Evolutionary conservation across 352 stramenopile species (phyloP).

Genomic region (Globisporangium camurandrum): DNA sequence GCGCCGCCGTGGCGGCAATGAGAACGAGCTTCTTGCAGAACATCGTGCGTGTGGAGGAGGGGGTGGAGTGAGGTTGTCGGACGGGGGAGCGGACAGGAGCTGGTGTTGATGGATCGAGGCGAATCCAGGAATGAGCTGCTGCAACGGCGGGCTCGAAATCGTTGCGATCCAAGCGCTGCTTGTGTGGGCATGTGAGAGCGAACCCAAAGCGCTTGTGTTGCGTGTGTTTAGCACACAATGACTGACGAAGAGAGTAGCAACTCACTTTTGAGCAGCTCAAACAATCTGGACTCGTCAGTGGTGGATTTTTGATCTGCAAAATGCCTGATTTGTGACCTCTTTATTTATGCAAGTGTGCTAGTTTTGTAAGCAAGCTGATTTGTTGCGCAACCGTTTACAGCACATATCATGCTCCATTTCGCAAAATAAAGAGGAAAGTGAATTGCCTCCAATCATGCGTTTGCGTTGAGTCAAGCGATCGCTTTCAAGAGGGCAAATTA

Average conservation of each 20-base stretch:
- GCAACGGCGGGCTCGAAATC: neutral
- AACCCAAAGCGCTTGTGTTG: no score
- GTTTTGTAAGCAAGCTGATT: neutral
- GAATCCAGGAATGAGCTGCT: neutral
- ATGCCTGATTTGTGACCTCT: no score
- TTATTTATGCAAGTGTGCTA: no score
- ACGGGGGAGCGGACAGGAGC: neutral
- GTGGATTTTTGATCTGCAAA: no score
- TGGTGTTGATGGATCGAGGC: conserved; percentile 22
- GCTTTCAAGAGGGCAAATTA: neutral
- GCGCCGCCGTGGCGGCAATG: conserved; percentile 13
- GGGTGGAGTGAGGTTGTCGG: conserved; percentile 11
- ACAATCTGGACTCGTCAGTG: no score
- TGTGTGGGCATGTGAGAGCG: no score
- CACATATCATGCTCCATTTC: neutral
- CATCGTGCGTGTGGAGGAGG: no score
- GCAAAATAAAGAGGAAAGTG: no score
- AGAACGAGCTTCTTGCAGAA: conserved; percentile 20
- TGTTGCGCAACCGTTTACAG: neutral
- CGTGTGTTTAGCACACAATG: no score
- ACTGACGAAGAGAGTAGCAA: no score
- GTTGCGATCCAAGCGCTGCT: neutral
- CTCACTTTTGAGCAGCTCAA: no score
- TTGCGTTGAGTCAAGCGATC: neutral
- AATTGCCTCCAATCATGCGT: no score